Percentiles rank a stretch among this genome's conserved stretches.
Conservation (phyloP, 106 monocot species). For the Dactylorhiza incarnata region DNA sequence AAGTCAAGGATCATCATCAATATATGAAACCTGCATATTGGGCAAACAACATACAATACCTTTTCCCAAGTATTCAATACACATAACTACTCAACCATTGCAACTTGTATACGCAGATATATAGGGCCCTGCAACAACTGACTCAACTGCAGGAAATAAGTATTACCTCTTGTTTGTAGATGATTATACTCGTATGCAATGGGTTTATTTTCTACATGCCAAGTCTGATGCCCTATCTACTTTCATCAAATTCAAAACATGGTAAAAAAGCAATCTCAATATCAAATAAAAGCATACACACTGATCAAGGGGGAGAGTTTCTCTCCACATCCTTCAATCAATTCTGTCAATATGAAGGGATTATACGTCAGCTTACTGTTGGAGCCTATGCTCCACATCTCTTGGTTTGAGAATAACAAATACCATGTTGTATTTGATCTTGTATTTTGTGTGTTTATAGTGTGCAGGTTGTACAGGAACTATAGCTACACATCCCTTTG, state of each 20-base stretch:
- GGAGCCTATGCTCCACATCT: too few relatives aligned
- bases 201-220: not conserved
- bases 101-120: constrained; percentile 9
- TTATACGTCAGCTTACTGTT: not conserved
- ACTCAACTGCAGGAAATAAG: not conserved
- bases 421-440: too few relatives aligned
- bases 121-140: not conserved
- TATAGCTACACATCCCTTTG: too few relatives aligned
- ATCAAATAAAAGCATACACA: not conserved
- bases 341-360: not conserved
- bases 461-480: too few relatives aligned
- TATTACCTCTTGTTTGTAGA: not conserved
- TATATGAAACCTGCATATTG: too few relatives aligned
- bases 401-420: too few relatives aligned
- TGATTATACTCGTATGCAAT: constrained; percentile 3
- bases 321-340: not conserved
- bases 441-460: too few relatives aligned
- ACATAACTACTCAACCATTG: too few relatives aligned
- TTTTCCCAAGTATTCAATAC: too few relatives aligned
- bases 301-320: constrained; percentile 5
- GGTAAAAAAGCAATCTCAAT: constrained; percentile 5
- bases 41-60: too few relatives aligned
- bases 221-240: constrained; percentile 1
- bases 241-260: constrained; percentile 4
- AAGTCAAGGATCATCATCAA: too few relatives aligned